Evolutionary conservation across 306 rosid species (phyloP).

Genomic region (Castanopsis chinensis): DNA sequence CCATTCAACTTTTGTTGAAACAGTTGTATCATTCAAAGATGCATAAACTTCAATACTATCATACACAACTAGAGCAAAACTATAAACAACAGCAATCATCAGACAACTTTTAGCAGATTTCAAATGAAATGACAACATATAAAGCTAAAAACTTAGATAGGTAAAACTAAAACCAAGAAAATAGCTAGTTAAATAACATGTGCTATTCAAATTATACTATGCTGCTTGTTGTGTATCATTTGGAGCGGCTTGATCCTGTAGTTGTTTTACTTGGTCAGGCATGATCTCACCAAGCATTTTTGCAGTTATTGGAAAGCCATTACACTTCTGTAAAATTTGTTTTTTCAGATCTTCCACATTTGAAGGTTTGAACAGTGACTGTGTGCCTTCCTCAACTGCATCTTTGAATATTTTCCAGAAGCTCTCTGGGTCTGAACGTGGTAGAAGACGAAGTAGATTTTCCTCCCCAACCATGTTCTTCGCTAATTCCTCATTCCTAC

Average conservation of each 20-base stretch:
- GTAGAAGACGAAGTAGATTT: slow-evolving; percentile 10
- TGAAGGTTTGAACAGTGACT: not conserved
- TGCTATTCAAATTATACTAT: not conserved
- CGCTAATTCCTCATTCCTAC: slow-evolving; percentile 12
- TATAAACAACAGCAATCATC: not conserved
- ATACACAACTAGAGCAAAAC: not conserved
- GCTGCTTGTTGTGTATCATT: not conserved
- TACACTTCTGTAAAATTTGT: slow-evolving; percentile 1
- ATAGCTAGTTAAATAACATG: not conserved
- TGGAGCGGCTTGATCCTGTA: not conserved
- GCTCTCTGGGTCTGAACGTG: not conserved
- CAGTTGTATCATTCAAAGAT: too few species aligned
- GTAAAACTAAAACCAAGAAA: not conserved
- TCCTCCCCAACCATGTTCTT: slow-evolving; percentile 12
- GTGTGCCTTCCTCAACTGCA: not conserved
- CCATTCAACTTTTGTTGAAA: too few species aligned
- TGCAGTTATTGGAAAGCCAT: slow-evolving; percentile 17
- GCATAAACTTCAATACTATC: not conserved
- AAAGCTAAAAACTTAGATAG: not conserved
- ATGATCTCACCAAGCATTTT: slow-evolving; percentile 15
- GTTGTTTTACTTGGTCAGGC: not conserved
- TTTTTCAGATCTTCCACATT: not conserved
- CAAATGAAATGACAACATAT: not conserved
- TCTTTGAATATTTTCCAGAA: slow-evolving; percentile 23
- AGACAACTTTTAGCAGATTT: not conserved